Evolutionary conservation across 352 stramenopile genomes (phyloP), one percentile per base, ranked within the genome.

Genomic region (Pythium grandisporangium): DNA sequence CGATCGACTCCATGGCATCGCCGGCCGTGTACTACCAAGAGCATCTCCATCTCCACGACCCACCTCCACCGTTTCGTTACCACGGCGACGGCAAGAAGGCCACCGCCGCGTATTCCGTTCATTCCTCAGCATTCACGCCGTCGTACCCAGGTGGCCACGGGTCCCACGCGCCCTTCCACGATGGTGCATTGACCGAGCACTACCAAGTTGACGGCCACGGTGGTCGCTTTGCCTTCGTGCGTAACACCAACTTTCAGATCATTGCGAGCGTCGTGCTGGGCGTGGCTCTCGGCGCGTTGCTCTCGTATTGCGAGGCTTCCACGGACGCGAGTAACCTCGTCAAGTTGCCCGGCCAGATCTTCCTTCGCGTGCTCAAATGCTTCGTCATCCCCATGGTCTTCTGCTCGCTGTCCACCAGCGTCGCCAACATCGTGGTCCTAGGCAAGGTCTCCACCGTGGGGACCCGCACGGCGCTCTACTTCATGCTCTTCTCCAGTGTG

Each of bases 311-410:
- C 3, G 20, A 48, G 2, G 56, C 51, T 11, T 61, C 55, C 1
- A 13, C 17, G n/a, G 52, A 55, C 34, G 37, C 59, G 8, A 61
- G 37, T 17, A 32, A 45, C 2, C 38, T 62, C 12, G 53, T 66
- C 8, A 55, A 55, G 26, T 29, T 70, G 1, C 52, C 55, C 1
- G 60, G 60, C 13, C 52, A 55, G 16, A 44, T 70, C 16, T 70
- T 66, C 29, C 32, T 70, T 25, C 44, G 51, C 8, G 35, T 58
- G 40, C 51, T 70, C 42, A 62, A 66, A 33, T 65, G 51, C 19
- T 57, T 70, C 29, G 60, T 66, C 14, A 55, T 70, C 21, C 73
- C 70, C 16, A 82, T 85, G 70, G 65, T 85, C 3, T 85, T 85
- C 36, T 75, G 62, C 25, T 80, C 63, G 53, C 43, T 85, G 25